Conservation (phyloP, 169 alveolate species). For the Eimeria falciformis region DNA sequence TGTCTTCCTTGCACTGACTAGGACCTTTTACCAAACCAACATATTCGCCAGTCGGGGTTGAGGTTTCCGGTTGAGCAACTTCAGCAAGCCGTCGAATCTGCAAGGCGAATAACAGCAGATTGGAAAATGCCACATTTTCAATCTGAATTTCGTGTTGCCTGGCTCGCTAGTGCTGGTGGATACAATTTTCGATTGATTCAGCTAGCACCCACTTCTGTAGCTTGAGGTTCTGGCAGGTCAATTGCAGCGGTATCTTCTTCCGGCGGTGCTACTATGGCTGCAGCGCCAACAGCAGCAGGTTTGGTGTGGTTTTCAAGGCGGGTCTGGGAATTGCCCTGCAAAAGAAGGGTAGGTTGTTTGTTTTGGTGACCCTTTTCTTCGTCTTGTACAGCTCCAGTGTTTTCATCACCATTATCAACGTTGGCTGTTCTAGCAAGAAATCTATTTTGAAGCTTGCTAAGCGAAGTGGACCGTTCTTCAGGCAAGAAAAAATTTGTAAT, state of each 20-base stretch:
- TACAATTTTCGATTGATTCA: too few relatives aligned
- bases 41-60: not conserved
- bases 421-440: too few relatives aligned
- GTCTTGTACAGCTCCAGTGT: not conserved
- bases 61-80: not conserved
- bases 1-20: constrained; percentile 58
- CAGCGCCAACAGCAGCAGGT: not conserved
- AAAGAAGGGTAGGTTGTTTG: not conserved
- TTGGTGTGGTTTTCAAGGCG: not conserved
- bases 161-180: too few relatives aligned
- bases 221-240: not conserved
- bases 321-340: not conserved
- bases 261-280: not conserved
- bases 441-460: too few relatives aligned
- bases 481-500: not conserved
- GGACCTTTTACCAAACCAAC: constrained; percentile 31
- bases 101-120: not conserved
- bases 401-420: not conserved
- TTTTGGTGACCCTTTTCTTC: not conserved
- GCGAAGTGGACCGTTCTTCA: not conserved
- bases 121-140: not conserved
- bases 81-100: not conserved
- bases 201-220: not conserved
- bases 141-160: not conserved
- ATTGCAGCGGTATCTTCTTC: not conserved